A percentile compares a stretch with the other conserved stretches of the same genome.
phyloP scores from a whole-genome alignment of 768 basidiomycete species.

The Hydnomerulius pinastri region DNA sequence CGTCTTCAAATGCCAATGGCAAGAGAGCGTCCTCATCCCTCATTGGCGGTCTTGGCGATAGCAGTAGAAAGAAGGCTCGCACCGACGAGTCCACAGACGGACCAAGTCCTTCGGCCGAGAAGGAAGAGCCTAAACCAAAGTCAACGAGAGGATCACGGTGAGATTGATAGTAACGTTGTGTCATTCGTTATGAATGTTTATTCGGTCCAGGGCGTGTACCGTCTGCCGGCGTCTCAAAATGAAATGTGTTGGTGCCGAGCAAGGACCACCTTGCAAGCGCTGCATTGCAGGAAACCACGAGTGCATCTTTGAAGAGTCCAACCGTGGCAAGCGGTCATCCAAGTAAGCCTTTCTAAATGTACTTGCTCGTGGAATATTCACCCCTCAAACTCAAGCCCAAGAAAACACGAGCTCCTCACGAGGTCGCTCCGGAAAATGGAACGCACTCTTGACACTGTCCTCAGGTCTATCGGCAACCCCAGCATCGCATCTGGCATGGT shows the following conservation, averaged over 20 bases:
- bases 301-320: conserved; percentile 96
- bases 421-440: conserved; percentile 90
- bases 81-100: conserved; percentile 55
- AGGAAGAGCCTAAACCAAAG: conserved; percentile 75
- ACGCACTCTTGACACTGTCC: conserved; percentile 86
- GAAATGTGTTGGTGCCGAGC: conserved; percentile 90
- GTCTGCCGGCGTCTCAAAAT: conserved; percentile 91
- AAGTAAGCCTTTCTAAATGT: conserved; percentile 51
- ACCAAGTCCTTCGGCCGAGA: conserved; percentile 55
- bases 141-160: conserved; percentile 85
- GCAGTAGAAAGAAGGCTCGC: conserved; percentile 56
- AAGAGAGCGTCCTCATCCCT: conserved; percentile 65
- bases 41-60: conserved; percentile 38
- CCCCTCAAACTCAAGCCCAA: conserved; percentile 39
- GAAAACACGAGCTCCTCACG: conserved; percentile 83
- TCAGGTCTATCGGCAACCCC: conserved; percentile 86
- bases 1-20: conserved; percentile 56
- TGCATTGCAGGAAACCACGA: conserved; percentile 79
- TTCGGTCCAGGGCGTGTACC: conserved; percentile 73
- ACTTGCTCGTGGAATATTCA: conserved; percentile 26
- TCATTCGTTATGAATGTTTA: conserved; percentile 12
- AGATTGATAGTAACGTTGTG: conserved; percentile 18
- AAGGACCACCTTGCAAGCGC: conserved; percentile 90
- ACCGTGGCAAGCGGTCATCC: conserved; percentile 87
- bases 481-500: conserved; percentile 76